phyloP scores from a whole-genome alignment of 2,329 filamentous ascomycete species.

The Colletotrichum caudatum region DNA sequence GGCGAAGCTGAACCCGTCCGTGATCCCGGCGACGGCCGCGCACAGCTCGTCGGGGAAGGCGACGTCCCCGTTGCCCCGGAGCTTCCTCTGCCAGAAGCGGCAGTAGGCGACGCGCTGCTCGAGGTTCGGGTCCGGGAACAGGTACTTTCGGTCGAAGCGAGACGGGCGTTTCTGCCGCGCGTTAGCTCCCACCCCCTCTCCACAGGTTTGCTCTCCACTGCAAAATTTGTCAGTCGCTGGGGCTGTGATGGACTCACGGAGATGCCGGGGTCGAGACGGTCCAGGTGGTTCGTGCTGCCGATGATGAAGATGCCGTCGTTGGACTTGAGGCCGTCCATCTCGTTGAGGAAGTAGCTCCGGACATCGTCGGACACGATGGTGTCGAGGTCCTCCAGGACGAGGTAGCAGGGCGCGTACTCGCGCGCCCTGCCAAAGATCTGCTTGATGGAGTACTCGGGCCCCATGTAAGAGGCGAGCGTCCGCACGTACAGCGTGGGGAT shows the following conservation, averaged over 20 bases:
- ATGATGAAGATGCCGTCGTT: constrained; percentile 80
- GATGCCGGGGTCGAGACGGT: constrained; percentile 75
- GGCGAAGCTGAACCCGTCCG: constrained; percentile 74
- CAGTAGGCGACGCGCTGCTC: constrained; percentile 70
- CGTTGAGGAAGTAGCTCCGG: constrained; percentile 78
- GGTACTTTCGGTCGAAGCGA: constrained; percentile 75
- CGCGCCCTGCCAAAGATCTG: constrained; percentile 70
- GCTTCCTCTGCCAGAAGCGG: constrained; percentile 71
- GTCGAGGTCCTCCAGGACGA: constrained; percentile 80
- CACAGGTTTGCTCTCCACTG: not conserved
- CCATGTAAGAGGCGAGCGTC: constrained; percentile 59
- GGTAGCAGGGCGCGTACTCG: constrained; percentile 73
- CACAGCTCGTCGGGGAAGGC: constrained; percentile 71
- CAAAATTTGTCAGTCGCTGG: no score
- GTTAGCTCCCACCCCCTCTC: not conserved
- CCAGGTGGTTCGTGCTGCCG: constrained; percentile 74
- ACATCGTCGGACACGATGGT: constrained; percentile 71
- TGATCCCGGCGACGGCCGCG: constrained; percentile 70
- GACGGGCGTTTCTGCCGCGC: constrained; percentile 68
- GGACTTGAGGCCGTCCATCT: constrained; percentile 76
- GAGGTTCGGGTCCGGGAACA: constrained; percentile 69
- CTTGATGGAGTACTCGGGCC: constrained; percentile 67
- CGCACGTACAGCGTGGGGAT: constrained; percentile 74
- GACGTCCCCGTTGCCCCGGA: constrained; percentile 67
- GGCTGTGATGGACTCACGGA: constrained; percentile 53